A percentile compares a stretch with the other conserved stretches of the same genome.
Conservation (phyloP, 768 basidiomycete genomes). For the Chalciporus sphaerocephalus region DNA sequence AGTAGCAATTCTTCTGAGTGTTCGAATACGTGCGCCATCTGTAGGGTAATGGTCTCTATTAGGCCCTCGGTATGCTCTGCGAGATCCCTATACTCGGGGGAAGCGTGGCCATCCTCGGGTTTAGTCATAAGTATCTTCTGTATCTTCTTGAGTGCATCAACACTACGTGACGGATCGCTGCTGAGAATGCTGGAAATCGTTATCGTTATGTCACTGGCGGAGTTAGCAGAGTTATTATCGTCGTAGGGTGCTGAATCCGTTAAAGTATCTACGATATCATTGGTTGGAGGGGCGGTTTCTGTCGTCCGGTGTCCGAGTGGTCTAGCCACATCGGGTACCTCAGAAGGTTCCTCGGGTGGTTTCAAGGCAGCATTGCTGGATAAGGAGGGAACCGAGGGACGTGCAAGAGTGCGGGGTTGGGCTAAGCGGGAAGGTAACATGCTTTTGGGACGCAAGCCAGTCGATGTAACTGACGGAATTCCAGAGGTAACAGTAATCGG, state of each 20-base stretch:
- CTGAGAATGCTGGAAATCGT: constrained; percentile 87
- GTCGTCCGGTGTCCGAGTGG: constrained; percentile 14
- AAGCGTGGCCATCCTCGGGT: constrained; percentile 67
- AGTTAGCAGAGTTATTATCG: constrained; percentile 15
- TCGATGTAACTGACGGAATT: constrained; percentile 33
- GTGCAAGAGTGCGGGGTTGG: constrained; percentile 47
- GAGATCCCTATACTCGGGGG: constrained; percentile 69
- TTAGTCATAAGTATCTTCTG: constrained; percentile 79
- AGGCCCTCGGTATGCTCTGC: constrained; percentile 79
- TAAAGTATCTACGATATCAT: constrained; percentile 29
- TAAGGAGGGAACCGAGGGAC: constrained; percentile 27
- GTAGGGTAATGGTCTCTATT: constrained; percentile 83
- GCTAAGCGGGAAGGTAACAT: constrained; percentile 73
- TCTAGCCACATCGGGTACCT: constrained; percentile 26
- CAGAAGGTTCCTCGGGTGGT: constrained; percentile 28
- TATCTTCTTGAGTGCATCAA: constrained; percentile 90
- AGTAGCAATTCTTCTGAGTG: constrained; percentile 66
- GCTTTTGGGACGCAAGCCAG: constrained; percentile 55
- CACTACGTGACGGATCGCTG: constrained; percentile 78
- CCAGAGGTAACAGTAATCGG: constrained; percentile 18
- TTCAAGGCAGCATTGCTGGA: constrained; percentile 23
- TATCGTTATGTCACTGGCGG: constrained; percentile 62
- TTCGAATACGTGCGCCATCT: constrained; percentile 91
- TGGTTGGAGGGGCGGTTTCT: constrained; percentile 19
- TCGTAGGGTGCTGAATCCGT: constrained; percentile 31